Evolutionary conservation across 140 eudicot species (phyloP).

Genomic region (Anethum foeniculum): DNA sequence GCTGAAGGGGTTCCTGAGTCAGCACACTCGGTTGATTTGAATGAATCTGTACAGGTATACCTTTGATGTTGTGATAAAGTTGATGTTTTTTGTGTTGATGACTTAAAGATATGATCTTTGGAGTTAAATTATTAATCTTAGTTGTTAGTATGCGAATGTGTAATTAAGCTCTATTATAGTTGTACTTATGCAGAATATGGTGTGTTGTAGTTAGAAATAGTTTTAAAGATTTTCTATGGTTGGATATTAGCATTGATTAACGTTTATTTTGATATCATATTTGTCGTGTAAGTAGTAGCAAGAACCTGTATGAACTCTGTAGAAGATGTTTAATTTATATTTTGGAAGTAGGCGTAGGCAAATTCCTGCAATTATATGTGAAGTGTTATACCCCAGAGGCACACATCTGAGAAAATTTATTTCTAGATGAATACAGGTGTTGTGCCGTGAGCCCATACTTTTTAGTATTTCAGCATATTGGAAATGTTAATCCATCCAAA

Average conservation of each 20-base stretch:
- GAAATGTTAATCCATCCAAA: neutral
- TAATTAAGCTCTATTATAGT: neutral
- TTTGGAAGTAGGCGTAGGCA: neutral
- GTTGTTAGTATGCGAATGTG: neutral
- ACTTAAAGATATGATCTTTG: neutral
- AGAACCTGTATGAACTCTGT: neutral
- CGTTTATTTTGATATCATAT: neutral
- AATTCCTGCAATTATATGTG: neutral
- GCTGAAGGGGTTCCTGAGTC: slow-evolving; percentile 16
- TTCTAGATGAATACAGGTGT: neutral
- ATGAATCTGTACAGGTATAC: slow-evolving; percentile 20
- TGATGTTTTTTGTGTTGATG: neutral
- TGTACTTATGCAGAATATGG: neutral
- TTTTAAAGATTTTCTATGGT: neutral
- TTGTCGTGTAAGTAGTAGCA: neutral
- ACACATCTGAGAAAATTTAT: neutral
- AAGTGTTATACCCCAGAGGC: neutral
- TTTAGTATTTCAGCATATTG: neutral
- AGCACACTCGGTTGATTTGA: slow-evolving; percentile 6
- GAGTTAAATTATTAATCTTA: neutral
- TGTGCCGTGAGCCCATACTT: neutral
- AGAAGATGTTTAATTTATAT: neutral
- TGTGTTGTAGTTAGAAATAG: neutral
- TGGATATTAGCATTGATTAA: neutral
- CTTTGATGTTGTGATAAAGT: neutral